Conservation (phyloP, 2,329 filamentous ascomycete genomes). For the Hysterium pulicare region DNA sequence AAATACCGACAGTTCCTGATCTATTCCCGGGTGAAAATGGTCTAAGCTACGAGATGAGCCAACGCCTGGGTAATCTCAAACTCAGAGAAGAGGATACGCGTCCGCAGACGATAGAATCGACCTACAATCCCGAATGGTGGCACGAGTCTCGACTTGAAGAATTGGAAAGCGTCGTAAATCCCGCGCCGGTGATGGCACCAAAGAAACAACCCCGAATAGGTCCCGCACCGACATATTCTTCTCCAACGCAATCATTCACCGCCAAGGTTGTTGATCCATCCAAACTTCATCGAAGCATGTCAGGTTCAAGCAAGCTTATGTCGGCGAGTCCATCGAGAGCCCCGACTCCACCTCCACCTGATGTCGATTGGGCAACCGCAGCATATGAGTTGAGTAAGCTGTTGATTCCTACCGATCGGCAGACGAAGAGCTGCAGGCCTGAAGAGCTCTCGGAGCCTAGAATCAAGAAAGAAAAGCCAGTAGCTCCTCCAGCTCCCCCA, state of each 20-base stretch:
- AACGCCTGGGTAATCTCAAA: conserved; percentile 47
- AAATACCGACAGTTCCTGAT: conserved; percentile 20
- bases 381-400: conserved; percentile 77
- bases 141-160: conserved; percentile 29
- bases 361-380: conserved; percentile 83
- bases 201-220: conserved; percentile 61
- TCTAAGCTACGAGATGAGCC: conserved; percentile 57
- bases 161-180: conserved; percentile 32
- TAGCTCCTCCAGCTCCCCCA: conserved; percentile 31
- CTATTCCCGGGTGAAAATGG: conserved; percentile 39
- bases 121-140: conserved; percentile 47
- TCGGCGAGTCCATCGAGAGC: conserved; percentile 39
- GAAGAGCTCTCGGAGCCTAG: conserved; percentile 68
- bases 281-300: conserved; percentile 62
- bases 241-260: conserved; percentile 82
- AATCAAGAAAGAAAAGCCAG: conserved; percentile 53
- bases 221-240: conserved; percentile 70
- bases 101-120: conserved; percentile 17
- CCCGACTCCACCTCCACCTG: conserved; percentile 68
- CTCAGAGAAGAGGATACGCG: conserved; percentile 18
- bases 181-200: conserved; percentile 41
- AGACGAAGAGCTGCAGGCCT: conserved; percentile 70
- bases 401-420: conserved; percentile 71
- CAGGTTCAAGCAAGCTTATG: conserved; percentile 44
- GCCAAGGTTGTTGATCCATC: conserved; percentile 72